Conservation (phyloP, 257 asterid species). For the Nicotiana undulata region DNA sequence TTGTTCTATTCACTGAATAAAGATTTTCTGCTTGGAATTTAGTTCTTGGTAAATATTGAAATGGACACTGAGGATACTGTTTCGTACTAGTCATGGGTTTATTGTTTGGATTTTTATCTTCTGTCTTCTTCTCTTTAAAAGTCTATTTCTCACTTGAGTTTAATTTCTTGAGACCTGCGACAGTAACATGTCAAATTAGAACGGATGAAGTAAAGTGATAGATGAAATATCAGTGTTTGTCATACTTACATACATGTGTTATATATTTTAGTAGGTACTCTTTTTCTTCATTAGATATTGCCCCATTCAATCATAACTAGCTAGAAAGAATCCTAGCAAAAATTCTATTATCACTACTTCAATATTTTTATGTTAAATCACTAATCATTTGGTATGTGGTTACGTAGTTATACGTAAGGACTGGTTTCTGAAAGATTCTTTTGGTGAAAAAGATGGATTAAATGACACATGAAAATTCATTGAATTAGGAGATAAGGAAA, state of each 20-base stretch:
- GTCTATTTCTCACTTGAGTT: conserved; percentile 1
- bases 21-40: background rate
- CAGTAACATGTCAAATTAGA: background rate
- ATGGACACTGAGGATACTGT: background rate
- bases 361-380: background rate
- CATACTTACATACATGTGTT: background rate
- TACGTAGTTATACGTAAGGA: background rate
- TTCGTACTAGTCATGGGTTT: background rate
- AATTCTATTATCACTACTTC: background rate
- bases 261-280: background rate
- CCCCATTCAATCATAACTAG: background rate
- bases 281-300: background rate
- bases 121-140: background rate
- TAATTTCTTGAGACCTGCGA: conserved; percentile 2
- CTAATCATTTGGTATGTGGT: background rate
- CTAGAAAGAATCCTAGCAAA: background rate
- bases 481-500: too few species aligned
- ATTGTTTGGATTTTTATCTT: background rate
- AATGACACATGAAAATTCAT: background rate
- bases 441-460: background rate
- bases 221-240: background rate
- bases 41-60: background rate
- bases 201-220: background rate
- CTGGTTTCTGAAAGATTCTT: background rate
- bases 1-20: background rate